A percentile compares a stretch with the other conserved stretches of the same genome.
Evolutionary conservation across 441 rosid species (phyloP).

Genomic region (Arabidopsis hybrid): DNA sequence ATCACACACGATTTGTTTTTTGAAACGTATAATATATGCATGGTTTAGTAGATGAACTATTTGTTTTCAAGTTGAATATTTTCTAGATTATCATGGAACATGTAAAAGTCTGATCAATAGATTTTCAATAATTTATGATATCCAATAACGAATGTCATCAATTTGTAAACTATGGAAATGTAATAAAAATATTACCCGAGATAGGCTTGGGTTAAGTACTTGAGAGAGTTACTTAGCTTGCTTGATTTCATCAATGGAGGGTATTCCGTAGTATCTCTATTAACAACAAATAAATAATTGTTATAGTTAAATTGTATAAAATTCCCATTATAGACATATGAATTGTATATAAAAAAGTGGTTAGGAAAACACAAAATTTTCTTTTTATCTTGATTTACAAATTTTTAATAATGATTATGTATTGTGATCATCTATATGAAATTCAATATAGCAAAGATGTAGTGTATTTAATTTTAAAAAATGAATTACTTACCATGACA

Average conservation of each 20-base stretch:
- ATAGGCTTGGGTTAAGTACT: conserved; percentile 72
- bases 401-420: no score
- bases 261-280: conserved; percentile 76
- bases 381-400: not conserved
- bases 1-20: not conserved
- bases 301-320: not conserved
- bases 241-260: conserved; percentile 91
- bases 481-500: not conserved
- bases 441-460: no score
- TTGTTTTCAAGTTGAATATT: not conserved
- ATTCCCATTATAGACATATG: not conserved
- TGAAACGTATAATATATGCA: not conserved
- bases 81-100: not conserved
- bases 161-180: not conserved
- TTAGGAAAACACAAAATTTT: not conserved
- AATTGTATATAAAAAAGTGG: not conserved
- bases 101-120: not conserved
- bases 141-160: not conserved
- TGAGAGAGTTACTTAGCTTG: conserved; percentile 88
- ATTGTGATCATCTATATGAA: not conserved
- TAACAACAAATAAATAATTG: not conserved
- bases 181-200: conserved; percentile 58
- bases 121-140: not conserved
- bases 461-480: not conserved
- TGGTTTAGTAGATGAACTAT: not conserved